Evolutionary conservation across 495 filamentous ascomycete species (phyloP).

Genomic region (Penicillium subrubescens): DNA sequence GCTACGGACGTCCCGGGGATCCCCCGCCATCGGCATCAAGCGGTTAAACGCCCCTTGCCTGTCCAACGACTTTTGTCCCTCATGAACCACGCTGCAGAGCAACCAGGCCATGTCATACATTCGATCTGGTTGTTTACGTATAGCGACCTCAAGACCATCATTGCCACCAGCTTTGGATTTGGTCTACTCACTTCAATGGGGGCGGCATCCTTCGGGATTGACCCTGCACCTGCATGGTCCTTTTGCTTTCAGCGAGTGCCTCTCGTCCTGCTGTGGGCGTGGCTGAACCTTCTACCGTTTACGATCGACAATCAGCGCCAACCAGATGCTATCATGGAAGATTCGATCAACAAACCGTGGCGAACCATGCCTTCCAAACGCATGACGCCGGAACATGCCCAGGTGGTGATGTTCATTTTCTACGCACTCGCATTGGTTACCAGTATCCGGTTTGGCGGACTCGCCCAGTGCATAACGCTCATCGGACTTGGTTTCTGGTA

Average conservation of each 20-base stretch:
- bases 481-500: slow-evolving; percentile 34
- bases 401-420: slow-evolving; percentile 14
- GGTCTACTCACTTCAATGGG: slow-evolving; percentile 34
- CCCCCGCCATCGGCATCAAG: background rate
- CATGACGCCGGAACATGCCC: slow-evolving; percentile 22
- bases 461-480: slow-evolving; percentile 24
- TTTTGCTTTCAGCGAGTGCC: slow-evolving; percentile 16
- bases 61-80: background rate
- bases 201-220: slow-evolving; percentile 16
- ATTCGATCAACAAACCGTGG: slow-evolving; percentile 44
- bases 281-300: slow-evolving; percentile 36
- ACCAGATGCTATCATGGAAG: slow-evolving; percentile 29
- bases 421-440: slow-evolving; percentile 15
- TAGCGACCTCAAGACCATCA: slow-evolving; percentile 44
- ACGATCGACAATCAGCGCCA: slow-evolving; percentile 38
- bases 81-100: background rate
- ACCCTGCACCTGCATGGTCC: background rate
- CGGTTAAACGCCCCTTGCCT: background rate
- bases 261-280: slow-evolving; percentile 29
- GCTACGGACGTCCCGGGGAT: background rate
- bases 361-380: slow-evolving; percentile 32
- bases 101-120: background rate
- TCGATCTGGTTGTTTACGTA: slow-evolving; percentile 42
- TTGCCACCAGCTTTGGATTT: slow-evolving; percentile 39
- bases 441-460: slow-evolving; percentile 19